phyloP scores from a whole-genome alignment of 2,329 filamentous ascomycete genomes.

The Cordyceps farinosa region DNA sequence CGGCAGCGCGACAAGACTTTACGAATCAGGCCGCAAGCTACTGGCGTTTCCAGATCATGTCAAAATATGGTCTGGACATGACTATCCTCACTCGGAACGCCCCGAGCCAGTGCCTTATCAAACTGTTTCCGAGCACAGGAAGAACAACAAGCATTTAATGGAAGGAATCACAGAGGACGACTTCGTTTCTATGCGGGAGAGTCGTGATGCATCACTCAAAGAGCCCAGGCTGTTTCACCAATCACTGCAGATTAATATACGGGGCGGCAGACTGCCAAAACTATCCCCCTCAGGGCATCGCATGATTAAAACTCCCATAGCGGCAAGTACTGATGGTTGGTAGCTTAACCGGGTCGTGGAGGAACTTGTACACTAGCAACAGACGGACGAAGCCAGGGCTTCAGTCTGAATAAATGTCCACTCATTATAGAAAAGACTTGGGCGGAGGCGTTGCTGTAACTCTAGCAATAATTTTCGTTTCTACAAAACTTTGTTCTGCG shows the following conservation, averaged over 20 bases:
- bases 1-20: constrained; percentile 41
- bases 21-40: constrained; percentile 36
- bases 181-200: constrained; percentile 38
- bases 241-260: constrained; percentile 47
- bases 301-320: neutral
- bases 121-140: constrained; percentile 40
- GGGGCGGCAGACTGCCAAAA: constrained; percentile 43
- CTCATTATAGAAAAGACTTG: too few species aligned
- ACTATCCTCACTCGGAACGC: constrained; percentile 42
- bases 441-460: too few species aligned
- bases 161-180: constrained; percentile 36
- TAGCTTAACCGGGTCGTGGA: neutral
- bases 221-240: constrained; percentile 44
- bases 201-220: constrained; percentile 38
- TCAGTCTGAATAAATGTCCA: too few species aligned
- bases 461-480: too few species aligned
- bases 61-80: constrained; percentile 49
- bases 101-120: constrained; percentile 34
- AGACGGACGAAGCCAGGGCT: too few species aligned
- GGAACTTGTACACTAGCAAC: too few species aligned
- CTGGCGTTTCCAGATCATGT: constrained; percentile 37
- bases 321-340: neutral
- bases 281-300: constrained; percentile 19
- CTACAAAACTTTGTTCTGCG: too few species aligned
- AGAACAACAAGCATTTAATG: constrained; percentile 43